Base-by-base conservation (phyloP, 2,329 filamentous ascomycete genomes). In the Rhynchosporium graminicola region DNA sequence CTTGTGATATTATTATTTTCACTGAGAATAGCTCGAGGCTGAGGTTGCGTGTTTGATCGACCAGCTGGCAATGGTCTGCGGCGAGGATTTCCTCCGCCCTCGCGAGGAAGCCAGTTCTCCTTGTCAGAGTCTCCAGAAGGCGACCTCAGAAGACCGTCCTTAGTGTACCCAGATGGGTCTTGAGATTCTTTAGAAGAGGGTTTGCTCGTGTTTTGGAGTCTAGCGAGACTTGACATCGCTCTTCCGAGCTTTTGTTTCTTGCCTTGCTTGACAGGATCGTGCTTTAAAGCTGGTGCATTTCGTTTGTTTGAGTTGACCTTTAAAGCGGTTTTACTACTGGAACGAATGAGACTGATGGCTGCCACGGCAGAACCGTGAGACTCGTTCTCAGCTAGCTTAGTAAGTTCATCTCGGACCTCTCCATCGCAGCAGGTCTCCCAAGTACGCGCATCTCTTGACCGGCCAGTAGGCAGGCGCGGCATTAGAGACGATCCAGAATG, bases 381-480 rank as follows among this genome's bases (percentile, higher is more conserved):
- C 72, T 96, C 91, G 69, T 91, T 87, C 76, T 94, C 89, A 9
- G 90, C 90, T 68, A 91, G 89, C n/a, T 85, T 84, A 28, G 88
- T 92, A 60, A 97, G 79, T 68, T 92, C 90, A 71, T 92, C 91
- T 48, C 89, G 87, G 57, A 84, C 80, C 68, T 95, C 90, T 7
- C 88, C 87, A 73, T 96, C 91, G 71, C 91, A 94, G 78, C 90
- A 93, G 20, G 47, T 59, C 72, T 96, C 91, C 94, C 94, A 97
- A 6, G 89, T 90, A 57, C 92, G 87, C 20, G 92, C 91, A 74
- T 97, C 91, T 60, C 91, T 87, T 62, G 93, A 97, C 61, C 94
- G 85, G 60, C 91, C 91, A 61, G 87, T 86, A 40, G 79, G 78
- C 20, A 88, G 78, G 42, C 80, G 80, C 26, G 83, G 84, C 31